These are phyloP conservation scores for Suillus hirtellus DNA, from an alignment of 768 basidiomycete species.

Conservation along the genomic window DNA sequence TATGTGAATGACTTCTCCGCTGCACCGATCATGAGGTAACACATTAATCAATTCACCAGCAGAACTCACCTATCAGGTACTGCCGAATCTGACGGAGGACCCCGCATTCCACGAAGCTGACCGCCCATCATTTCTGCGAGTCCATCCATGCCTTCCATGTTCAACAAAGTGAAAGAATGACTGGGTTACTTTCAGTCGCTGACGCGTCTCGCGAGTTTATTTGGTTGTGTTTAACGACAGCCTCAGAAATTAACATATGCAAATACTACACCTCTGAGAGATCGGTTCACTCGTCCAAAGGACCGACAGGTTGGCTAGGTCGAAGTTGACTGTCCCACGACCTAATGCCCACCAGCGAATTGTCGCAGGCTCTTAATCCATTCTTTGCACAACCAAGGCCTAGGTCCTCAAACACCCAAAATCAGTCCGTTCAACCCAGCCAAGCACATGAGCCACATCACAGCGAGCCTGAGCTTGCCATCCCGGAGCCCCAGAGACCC, in stretches of 20 bases:
- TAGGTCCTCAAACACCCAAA: conserved; percentile 27
- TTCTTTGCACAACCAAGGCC: conserved; percentile 48
- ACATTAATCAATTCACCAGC: conserved; percentile 10
- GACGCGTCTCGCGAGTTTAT: conserved; percentile 39
- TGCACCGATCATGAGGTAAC: conserved; percentile 28
- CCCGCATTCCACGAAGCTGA: conserved; percentile 46
- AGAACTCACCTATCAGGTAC: conserved; percentile 74
- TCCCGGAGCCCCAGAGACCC: conserved; percentile 40
- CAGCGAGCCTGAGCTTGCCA: conserved; percentile 65
- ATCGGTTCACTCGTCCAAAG: not conserved
- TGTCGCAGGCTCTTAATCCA: conserved; percentile 79
- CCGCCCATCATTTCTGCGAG: conserved; percentile 51
- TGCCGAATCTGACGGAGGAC: conserved; percentile 45
- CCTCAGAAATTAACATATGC: conserved; percentile 31
- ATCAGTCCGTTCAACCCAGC: conserved; percentile 29
- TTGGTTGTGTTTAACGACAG: conserved; percentile 24
- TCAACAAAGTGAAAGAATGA: conserved; percentile 1
- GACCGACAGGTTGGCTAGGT: not conserved
- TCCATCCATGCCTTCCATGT: conserved; percentile 48
- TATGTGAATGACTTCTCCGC: conserved; percentile 95
- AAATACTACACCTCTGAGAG: conserved; percentile 22
- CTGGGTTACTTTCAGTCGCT: conserved; percentile 20
- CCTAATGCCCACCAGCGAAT: conserved; percentile 67
- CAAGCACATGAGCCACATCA: conserved; percentile 54
- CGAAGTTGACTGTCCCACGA: conserved; percentile 4